Conservation (phyloP, 352 stramenopile species). For the Pelagophyceae sp. region DNA sequence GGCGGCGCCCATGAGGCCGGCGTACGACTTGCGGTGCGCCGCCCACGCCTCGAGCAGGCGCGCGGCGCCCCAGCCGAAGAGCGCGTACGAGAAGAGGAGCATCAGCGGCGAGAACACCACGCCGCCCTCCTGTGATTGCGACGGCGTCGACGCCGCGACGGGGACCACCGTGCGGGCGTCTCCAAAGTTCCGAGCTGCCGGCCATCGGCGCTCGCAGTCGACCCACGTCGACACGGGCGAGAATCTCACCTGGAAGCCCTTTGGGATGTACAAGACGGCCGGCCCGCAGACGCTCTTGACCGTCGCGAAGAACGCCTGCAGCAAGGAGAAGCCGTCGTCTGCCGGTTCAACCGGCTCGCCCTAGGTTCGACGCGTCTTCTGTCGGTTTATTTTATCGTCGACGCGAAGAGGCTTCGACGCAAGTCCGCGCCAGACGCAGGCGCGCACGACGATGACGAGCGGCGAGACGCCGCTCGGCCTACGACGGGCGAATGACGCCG, state of each 20-base stretch:
- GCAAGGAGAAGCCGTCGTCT: not conserved
- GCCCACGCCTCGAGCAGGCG: slow-evolving; percentile 3
- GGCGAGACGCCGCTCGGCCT: not conserved
- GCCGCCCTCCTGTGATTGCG: slow-evolving; percentile 16
- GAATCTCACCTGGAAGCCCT: slow-evolving; percentile 19
- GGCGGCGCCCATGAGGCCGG: not conserved
- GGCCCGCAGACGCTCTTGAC: not conserved
- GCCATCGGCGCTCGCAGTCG: no score
- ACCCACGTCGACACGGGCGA: no score
- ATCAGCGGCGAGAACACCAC: not conserved
- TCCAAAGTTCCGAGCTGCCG: no score
- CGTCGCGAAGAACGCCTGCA: not conserved
- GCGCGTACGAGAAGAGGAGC: slow-evolving; percentile 1
- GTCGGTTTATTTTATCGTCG: no score
- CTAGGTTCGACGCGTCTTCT: no score
- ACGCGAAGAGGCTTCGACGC: no score
- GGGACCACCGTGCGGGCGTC: no score
- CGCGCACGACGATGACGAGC: not conserved
- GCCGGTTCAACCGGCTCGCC: not conserved
- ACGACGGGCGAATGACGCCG: no score
- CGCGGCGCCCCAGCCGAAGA: not conserved
- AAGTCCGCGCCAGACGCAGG: not conserved
- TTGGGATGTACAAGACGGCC: slow-evolving; percentile 14
- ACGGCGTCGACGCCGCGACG: no score
- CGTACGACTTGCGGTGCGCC: not conserved